A percentile compares a stretch with the other conserved stretches of the same genome.
phyloP scores from a whole-genome alignment of 1,284 basidiomycete species.

The Kwoniella shivajii region DNA sequence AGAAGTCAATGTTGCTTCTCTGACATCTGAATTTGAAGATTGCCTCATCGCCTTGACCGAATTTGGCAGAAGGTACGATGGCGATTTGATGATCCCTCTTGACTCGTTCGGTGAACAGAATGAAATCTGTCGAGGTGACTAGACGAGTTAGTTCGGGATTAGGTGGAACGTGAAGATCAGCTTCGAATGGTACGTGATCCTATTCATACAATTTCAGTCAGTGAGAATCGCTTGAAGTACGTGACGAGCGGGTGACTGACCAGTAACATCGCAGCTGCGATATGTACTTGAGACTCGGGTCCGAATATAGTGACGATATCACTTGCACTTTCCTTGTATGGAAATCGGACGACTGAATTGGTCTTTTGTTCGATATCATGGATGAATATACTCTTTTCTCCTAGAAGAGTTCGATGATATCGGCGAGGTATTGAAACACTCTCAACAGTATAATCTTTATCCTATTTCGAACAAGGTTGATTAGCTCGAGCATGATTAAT shows the following conservation, averaged over 20 bases:
- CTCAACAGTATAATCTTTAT: conserved; percentile 95
- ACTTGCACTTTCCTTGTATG: conserved; percentile 90
- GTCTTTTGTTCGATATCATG: conserved; percentile 97
- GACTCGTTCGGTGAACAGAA: conserved; percentile 75
- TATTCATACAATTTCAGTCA: conserved; percentile 43
- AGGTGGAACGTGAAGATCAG: conserved; percentile 87
- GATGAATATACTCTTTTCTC: conserved; percentile 96
- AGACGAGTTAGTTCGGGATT: conserved; percentile 75
- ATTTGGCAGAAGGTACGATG: conserved; percentile 66
- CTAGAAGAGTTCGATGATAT: conserved; percentile 91
- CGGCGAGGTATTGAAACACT: conserved; percentile 88
- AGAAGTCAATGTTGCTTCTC: conserved; percentile 88
- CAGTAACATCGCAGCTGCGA: conserved; percentile 92
- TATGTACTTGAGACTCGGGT: conserved; percentile 94
- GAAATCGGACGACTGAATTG: conserved; percentile 90
- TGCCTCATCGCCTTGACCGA: conserved; percentile 68
- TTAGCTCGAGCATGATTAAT: conserved; percentile 4
- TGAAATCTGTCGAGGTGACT: conserved; percentile 76
- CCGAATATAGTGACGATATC: conserved; percentile 83
- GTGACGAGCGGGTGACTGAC: conserved; percentile 17
- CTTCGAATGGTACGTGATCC: conserved; percentile 97
- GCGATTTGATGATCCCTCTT: conserved; percentile 93
- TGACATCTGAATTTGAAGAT: conserved; percentile 93
- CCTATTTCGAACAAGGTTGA: conserved; percentile 58
- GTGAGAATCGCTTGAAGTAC: not conserved